These are phyloP conservation scores for Lenwebbia sp. DNA, from an alignment of 345 rosid genomes.

Conservation along the genomic window DNA sequence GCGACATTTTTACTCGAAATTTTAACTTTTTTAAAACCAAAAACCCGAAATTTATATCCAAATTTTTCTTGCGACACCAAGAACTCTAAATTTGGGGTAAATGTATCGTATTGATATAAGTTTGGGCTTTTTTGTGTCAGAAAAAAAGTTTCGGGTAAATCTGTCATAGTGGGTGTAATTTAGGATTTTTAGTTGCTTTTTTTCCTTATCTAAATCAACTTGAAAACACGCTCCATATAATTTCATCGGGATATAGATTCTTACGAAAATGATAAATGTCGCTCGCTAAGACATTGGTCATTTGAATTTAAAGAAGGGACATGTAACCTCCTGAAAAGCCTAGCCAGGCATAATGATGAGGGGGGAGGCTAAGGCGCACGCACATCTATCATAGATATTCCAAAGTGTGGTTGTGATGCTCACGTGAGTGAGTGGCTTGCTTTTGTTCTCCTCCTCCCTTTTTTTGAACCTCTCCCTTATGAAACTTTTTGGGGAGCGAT, in stretches of 20 bases:
- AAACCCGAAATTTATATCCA: too few species aligned
- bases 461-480: background rate
- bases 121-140: too few species aligned
- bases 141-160: too few species aligned
- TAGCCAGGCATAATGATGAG: conserved; percentile 22
- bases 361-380: background rate
- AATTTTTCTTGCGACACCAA: too few species aligned
- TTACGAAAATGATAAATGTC: background rate
- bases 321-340: background rate
- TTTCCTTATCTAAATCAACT: background rate
- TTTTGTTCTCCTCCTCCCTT: background rate
- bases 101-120: too few species aligned
- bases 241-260: background rate
- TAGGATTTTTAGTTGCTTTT: too few species aligned
- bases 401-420: conserved; percentile 24
- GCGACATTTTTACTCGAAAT: too few species aligned
- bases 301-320: background rate
- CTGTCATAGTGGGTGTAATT: too few species aligned
- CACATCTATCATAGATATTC: background rate
- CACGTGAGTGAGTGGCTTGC: conserved; percentile 23
- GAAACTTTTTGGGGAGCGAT: background rate
- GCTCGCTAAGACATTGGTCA: background rate
- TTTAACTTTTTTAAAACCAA: too few species aligned
- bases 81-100: too few species aligned
- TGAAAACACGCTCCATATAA: background rate